Conservation (phyloP, 2,329 filamentous ascomycete species). For the Hypoxylon sp. region DNA sequence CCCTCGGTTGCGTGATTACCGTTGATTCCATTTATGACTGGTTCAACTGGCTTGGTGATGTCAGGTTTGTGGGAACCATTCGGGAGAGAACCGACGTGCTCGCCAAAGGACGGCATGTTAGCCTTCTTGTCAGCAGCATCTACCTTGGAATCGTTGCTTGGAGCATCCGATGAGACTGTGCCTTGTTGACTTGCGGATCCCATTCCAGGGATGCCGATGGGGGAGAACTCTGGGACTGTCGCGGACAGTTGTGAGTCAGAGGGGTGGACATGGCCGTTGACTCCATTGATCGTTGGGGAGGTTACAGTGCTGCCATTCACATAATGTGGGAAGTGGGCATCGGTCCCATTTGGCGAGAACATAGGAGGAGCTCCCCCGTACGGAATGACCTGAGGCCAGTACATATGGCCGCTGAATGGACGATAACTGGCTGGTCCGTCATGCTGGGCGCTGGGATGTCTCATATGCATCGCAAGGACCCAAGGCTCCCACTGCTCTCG, state of each 20-base stretch:
- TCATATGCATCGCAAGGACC: conserved; percentile 78
- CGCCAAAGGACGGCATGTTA: conserved; percentile 2
- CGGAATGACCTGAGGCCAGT: conserved; percentile 46
- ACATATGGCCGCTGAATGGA: conserved; percentile 49
- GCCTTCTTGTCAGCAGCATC: conserved; percentile 29
- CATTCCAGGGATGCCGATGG: conserved; percentile 49
- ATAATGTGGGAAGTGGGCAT: conserved; percentile 53
- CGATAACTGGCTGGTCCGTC: conserved; percentile 70
- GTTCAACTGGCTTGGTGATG: not conserved
- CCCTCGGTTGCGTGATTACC: conserved; percentile 15
- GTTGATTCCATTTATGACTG: conserved; percentile 23
- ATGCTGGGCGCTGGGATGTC: conserved; percentile 80
- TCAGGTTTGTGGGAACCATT: conserved; percentile 24
- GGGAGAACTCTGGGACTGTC: conserved; percentile 74
- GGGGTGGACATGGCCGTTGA: conserved; percentile 48
- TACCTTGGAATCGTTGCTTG: conserved; percentile 10
- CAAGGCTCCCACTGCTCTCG: conserved; percentile 84
- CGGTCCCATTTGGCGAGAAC: conserved; percentile 52
- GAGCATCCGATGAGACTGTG: conserved; percentile 15
- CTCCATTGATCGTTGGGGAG: conserved; percentile 48
- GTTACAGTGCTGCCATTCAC: conserved; percentile 51
- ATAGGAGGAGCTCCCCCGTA: conserved; percentile 50
- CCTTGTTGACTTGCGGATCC: conserved; percentile 32
- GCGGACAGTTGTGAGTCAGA: conserved; percentile 71
- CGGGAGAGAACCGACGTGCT: conserved; percentile 12